Evolutionary conservation across 2,329 filamentous ascomycete genomes (phyloP).

Genomic region (Lanzia echinophila): DNA sequence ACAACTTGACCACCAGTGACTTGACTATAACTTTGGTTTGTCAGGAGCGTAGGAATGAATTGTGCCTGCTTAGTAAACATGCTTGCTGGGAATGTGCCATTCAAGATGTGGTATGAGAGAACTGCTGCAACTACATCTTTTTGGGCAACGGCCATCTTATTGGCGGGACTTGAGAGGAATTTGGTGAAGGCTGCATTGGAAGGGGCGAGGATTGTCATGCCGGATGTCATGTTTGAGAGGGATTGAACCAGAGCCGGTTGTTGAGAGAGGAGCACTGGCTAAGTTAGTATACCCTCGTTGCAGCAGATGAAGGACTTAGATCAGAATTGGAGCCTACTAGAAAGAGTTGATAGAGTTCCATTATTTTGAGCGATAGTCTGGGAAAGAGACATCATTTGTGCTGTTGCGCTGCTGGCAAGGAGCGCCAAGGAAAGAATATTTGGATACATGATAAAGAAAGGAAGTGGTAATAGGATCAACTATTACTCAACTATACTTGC

Average conservation of each 20-base stretch:
- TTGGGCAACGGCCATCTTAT: conserved; percentile 24
- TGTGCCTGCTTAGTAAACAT: conserved; percentile 31
- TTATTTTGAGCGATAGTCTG: neutral
- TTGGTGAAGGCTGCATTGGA: conserved; percentile 33
- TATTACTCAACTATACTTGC: neutral
- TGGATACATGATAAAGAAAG: conserved; percentile 7
- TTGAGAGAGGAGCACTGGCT: conserved; percentile 5
- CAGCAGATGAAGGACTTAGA: neutral
- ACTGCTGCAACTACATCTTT: conserved; percentile 35
- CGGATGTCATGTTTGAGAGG: conserved; percentile 1
- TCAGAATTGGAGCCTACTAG: neutral
- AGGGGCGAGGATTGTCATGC: conserved; percentile 30
- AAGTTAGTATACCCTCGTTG: neutral
- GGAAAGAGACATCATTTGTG: neutral
- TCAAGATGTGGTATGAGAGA: conserved; percentile 32
- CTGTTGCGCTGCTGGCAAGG: neutral
- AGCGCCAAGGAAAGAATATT: neutral
- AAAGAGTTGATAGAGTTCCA: conserved; percentile 1
- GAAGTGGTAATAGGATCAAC: conserved; percentile 5
- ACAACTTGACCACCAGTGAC: conserved; percentile 45
- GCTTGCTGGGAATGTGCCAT: conserved; percentile 26
- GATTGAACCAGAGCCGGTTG: conserved; percentile 1
- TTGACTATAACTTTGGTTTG: conserved; percentile 38
- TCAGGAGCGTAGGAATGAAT: conserved; percentile 40
- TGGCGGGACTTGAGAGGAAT: conserved; percentile 31